Evolutionary conservation across 1,139 yeast species (phyloP).

Genomic region (Candida tetrigidarum): DNA sequence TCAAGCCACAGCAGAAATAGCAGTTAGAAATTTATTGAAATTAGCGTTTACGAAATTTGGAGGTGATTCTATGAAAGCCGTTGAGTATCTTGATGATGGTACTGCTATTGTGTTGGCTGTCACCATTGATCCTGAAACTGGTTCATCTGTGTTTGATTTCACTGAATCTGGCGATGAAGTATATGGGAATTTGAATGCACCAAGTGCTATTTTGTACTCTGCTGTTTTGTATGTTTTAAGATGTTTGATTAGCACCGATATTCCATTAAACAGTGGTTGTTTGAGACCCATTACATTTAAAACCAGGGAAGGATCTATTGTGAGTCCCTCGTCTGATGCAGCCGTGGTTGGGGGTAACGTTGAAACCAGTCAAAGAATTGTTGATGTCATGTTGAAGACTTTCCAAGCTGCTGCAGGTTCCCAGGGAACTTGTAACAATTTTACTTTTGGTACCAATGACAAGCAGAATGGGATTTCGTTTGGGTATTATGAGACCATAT

Average conservation of each 20-base stretch:
- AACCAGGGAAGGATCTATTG: constrained; percentile 71
- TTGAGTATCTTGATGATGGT: constrained; percentile 50
- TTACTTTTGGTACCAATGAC: constrained; percentile 51
- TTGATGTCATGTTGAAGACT: constrained; percentile 77
- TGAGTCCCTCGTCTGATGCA: constrained; percentile 74
- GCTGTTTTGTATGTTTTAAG: constrained; percentile 80
- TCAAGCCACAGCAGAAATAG: constrained; percentile 46
- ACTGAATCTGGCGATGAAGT: constrained; percentile 47
- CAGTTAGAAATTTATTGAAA: constrained; percentile 43
- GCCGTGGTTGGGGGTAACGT: constrained; percentile 92
- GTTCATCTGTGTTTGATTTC: constrained; percentile 46
- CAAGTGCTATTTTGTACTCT: constrained; percentile 74
- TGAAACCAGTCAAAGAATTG: constrained; percentile 83
- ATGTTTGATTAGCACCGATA: constrained; percentile 73
- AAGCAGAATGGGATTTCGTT: constrained; percentile 38
- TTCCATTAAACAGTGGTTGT: constrained; percentile 88
- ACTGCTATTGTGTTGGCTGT: constrained; percentile 43
- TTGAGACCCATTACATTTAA: constrained; percentile 66
- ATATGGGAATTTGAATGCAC: constrained; percentile 50
- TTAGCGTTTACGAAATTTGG: constrained; percentile 40
- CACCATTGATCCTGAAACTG: constrained; percentile 35
- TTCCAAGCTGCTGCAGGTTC: constrained; percentile 72
- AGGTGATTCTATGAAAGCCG: constrained; percentile 37
- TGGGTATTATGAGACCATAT: constrained; percentile 54
- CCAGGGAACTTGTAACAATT: constrained; percentile 54